Base-by-base conservation (phyloP, 208 protist genomes). In the Crithidia sp. region DNA sequence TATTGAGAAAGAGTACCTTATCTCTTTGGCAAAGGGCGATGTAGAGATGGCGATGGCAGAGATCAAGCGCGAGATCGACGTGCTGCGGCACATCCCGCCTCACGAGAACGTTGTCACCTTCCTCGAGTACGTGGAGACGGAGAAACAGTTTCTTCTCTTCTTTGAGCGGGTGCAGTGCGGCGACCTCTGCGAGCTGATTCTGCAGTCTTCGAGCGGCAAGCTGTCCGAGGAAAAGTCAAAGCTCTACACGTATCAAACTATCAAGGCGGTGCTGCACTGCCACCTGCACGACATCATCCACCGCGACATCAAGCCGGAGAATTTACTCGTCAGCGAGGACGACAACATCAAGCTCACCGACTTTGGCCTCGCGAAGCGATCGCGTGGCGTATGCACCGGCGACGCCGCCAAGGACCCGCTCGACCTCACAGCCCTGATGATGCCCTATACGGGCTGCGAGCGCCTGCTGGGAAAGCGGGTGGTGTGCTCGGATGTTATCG, bases 241-340 rank as follows among this genome's bases (percentile, higher is more conserved):
- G 78, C 76, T 82, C 17, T 97, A 96, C 80, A 94, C 88, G 12
- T 94, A 96, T 58, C 93, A 97, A 81, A 87, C 94, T 43, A 96
- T 96, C 74, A 93, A 95, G 61, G 94, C 92, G 12, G 89, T 97
- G 19, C 65, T 96, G 60, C 92, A 96, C 74, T 96, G 92, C 75
- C 94, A 97, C 77, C 77, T 94, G 28, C 88, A 96, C 74, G 94
- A 96, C 69, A 93, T 96, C 52, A 93, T 94, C 65, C 94, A 97
- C 76, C 87, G 94, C 58, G 94, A 97, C 68, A 95, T 97, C 67
- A 97, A 97, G 66, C 92, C 92, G 8, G 94, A 97, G 76, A 97
- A 97, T 66, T 68, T 97, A 36, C 85, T 97, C 57, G 87, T 96
- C 44, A 91, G 89, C 55, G 84, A 92, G 55, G 85, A 96, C 47